Evolutionary conservation across 2,329 filamentous ascomycete genomes (phyloP), one percentile per base, ranked within the genome.

Genomic region (Knoxdaviesia proteae): DNA sequence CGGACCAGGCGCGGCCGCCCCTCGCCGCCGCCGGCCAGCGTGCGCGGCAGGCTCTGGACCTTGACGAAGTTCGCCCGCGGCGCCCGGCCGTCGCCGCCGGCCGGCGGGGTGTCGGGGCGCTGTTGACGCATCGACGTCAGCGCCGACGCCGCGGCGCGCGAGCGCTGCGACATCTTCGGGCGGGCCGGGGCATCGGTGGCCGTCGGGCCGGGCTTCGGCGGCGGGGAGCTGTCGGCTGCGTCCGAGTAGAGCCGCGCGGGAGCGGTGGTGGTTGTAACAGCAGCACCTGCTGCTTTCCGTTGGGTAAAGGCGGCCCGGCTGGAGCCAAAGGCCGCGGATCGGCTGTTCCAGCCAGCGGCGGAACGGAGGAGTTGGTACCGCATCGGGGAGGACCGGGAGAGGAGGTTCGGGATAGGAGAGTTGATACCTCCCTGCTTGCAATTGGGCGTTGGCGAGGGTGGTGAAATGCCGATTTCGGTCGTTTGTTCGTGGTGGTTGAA

Each of bases 21-120:
- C n/a, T 53, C 54, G 38, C 51, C 48, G 20, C 53, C 50, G 20
- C 54, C 49, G 11, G 51, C 40, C 4, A 52, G 50, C 20, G 57
- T 55, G 34, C 53, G 47, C 6, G 58, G 60, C 8, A 64, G 50
- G 44, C 51, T 62, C 44, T 52, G 56, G 43, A 65, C 50, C 44
- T 62, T 60, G 39, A 67, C 53, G 10, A 65, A 51, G 45, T 56
- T 60, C 8, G 43, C 40, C n/a, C 39, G 35, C 32, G 36, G 29
- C 30, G 57, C 54, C 34, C 48, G 47, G 9, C 49, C 49, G 10
- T 45, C 31, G 32, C 48, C 40, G 5, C 42, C 45, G 2, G 47
- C 39, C 34, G 41, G 32, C 29, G 33, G 29, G 11, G 8, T 20
- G 40, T 43, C 40, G 42, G 49, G 36, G 47, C 50, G 34, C 47